Percentiles rank a stretch among this genome's conserved stretches.
These are phyloP conservation scores for Shiraia sp. DNA, from an alignment of 2,329 filamentous ascomycete genomes.

Conservation along the genomic window DNA sequence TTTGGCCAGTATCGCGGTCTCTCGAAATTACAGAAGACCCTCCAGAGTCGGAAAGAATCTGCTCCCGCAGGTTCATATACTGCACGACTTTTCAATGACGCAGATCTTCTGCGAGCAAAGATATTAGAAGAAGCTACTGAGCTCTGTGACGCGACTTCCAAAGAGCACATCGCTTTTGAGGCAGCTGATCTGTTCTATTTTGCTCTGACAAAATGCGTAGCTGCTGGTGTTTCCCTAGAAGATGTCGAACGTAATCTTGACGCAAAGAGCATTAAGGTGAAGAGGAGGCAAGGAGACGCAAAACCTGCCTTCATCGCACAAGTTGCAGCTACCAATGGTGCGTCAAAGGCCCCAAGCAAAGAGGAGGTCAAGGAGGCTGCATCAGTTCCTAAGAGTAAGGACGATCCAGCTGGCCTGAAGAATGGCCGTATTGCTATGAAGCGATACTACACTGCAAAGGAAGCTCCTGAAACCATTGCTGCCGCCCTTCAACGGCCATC, in stretches of 20 bases:
- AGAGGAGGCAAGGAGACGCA: slow-evolving; percentile 88
- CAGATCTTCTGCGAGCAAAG: slow-evolving; percentile 87
- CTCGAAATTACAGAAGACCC: slow-evolving; percentile 82
- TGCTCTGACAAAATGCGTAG: slow-evolving; percentile 84
- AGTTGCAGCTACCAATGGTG: slow-evolving; percentile 49
- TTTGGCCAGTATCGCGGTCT: slow-evolving; percentile 85
- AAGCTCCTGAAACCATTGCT: slow-evolving; percentile 66
- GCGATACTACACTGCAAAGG: slow-evolving; percentile 70
- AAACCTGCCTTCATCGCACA: slow-evolving; percentile 92
- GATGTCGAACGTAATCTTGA: slow-evolving; percentile 93
- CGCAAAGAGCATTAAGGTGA: slow-evolving; percentile 93
- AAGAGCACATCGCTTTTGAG: slow-evolving; percentile 87
- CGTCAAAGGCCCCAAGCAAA: slow-evolving; percentile 33
- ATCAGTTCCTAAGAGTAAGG: slow-evolving; percentile 56
- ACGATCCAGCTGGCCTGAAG: slow-evolving; percentile 55
- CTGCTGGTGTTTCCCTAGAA: slow-evolving; percentile 80
- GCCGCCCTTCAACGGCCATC: slow-evolving; percentile 84
- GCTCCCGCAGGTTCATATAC: slow-evolving; percentile 93
- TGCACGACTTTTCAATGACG: slow-evolving; percentile 86
- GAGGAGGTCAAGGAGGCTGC: slow-evolving; percentile 56
- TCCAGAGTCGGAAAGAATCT: slow-evolving; percentile 77
- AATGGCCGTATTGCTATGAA: slow-evolving; percentile 77
- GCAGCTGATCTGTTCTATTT: slow-evolving; percentile 97
- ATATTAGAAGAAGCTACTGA: slow-evolving; percentile 99
- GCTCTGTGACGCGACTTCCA: slow-evolving; percentile 81